Percentiles rank a stretch among this genome's conserved stretches.
phyloP scores from a whole-genome alignment of 2,329 filamentous ascomycete genomes.

The Xylaria sp. region DNA sequence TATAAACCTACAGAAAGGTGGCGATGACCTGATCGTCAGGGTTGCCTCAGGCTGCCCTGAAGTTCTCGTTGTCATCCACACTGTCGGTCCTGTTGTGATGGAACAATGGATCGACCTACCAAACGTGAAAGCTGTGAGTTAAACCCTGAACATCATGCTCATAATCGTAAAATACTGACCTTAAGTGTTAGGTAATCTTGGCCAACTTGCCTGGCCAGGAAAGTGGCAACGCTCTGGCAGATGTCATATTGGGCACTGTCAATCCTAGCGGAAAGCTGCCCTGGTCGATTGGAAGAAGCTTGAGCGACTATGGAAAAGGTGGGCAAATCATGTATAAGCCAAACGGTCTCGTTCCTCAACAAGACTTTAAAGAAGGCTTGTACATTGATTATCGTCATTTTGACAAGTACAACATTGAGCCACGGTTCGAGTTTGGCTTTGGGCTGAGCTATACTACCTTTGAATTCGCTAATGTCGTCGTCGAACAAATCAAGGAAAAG shows the following conservation, averaged over 20 bases:
- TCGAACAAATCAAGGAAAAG: slow-evolving; percentile 62
- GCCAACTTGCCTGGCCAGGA: slow-evolving; percentile 91
- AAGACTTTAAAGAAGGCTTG: slow-evolving; percentile 83
- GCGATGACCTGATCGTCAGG: slow-evolving; percentile 78
- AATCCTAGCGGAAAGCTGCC: slow-evolving; percentile 86
- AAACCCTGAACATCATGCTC: background rate
- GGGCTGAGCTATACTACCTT: slow-evolving; percentile 86
- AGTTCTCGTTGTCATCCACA: slow-evolving; percentile 87
- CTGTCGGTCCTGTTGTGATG: slow-evolving; percentile 83
- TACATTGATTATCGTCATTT: slow-evolving; percentile 93
- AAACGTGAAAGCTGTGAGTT: slow-evolving; percentile 72
- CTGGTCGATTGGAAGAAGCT: slow-evolving; percentile 82
- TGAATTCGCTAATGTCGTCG: slow-evolving; percentile 64
- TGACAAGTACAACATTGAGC: slow-evolving; percentile 77
- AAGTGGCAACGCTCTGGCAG: slow-evolving; percentile 82
- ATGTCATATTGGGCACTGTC: slow-evolving; percentile 81
- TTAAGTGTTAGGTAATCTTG: slow-evolving; percentile 50
- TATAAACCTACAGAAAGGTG: slow-evolving; percentile 77
- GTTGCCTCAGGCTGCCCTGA: slow-evolving; percentile 76
- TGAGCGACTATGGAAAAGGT: slow-evolving; percentile 80
- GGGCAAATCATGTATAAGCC: slow-evolving; percentile 76
- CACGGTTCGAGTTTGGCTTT: slow-evolving; percentile 87
- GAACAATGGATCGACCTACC: slow-evolving; percentile 84
- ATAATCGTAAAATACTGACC: background rate
- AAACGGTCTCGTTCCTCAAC: slow-evolving; percentile 78